Conservation (phyloP, 2,329 filamentous ascomycete species). For the Penicillium aurantiogriseum region DNA sequence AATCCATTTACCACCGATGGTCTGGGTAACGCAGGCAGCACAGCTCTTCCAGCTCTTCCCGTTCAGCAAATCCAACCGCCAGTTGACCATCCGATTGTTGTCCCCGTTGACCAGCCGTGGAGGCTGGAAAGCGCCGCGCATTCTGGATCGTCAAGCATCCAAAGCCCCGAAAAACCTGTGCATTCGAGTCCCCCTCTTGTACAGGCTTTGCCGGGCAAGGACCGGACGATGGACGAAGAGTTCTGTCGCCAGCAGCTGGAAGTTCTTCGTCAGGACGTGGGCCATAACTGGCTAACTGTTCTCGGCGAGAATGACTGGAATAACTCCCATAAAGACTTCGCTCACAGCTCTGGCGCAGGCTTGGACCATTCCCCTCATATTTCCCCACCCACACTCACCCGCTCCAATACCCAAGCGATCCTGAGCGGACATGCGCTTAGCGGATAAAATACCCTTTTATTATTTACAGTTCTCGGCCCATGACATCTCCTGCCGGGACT, state of each 20-base stretch:
- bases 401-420: slow-evolving; percentile 41
- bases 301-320: slow-evolving; percentile 72
- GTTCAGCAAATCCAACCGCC: slow-evolving; percentile 32
- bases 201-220: slow-evolving; percentile 28
- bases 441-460: slow-evolving; percentile 20
- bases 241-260: slow-evolving; percentile 87
- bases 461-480: neutral
- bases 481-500: neutral
- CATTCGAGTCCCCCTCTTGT: slow-evolving; percentile 21
- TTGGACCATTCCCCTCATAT: slow-evolving; percentile 34
- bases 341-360: slow-evolving; percentile 31
- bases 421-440: slow-evolving; percentile 42
- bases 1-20: slow-evolving; percentile 37
- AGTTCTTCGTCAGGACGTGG: slow-evolving; percentile 77
- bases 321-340: slow-evolving; percentile 31
- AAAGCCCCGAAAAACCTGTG: slow-evolving; percentile 20
- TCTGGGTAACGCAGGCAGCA: slow-evolving; percentile 28
- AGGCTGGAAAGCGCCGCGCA: slow-evolving; percentile 33
- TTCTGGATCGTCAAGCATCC: slow-evolving; percentile 27
- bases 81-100: slow-evolving; percentile 25
- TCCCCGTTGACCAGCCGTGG: slow-evolving; percentile 30
- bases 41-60: slow-evolving; percentile 31
- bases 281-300: slow-evolving; percentile 81
- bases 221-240: slow-evolving; percentile 60
- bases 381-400: slow-evolving; percentile 34